Conservation (phyloP, 1,139 yeast genomes). For the Sugiyamaella grinbergsii region DNA sequence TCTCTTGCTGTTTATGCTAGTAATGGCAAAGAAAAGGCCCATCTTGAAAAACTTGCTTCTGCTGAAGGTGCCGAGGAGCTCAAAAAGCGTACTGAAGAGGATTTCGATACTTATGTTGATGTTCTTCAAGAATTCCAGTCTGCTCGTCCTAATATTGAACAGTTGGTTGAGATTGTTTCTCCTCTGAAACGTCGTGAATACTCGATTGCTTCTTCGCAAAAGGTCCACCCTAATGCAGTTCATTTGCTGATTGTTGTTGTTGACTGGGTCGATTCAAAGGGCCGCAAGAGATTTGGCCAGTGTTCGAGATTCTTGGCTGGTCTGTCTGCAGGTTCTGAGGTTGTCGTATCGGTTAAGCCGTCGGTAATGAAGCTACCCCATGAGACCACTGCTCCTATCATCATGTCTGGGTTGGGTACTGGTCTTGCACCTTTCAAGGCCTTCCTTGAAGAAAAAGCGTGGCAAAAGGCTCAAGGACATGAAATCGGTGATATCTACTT, state of each 20-base stretch:
- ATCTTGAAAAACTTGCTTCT: slow-evolving; percentile 64
- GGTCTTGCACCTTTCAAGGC: slow-evolving; percentile 99
- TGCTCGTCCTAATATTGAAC: slow-evolving; percentile 77
- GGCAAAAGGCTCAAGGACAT: slow-evolving; percentile 88
- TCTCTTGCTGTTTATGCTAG: slow-evolving; percentile 71
- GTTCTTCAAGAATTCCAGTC: slow-evolving; percentile 77
- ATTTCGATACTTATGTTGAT: slow-evolving; percentile 79
- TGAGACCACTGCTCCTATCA: slow-evolving; percentile 80
- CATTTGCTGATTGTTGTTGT: slow-evolving; percentile 93
- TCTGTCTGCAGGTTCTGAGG: slow-evolving; percentile 74
- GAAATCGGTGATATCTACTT: slow-evolving; percentile 88
- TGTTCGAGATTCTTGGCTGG: slow-evolving; percentile 89
- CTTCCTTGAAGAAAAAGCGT: slow-evolving; percentile 89
- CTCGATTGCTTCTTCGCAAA: slow-evolving; percentile 97
- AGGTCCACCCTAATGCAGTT: slow-evolving; percentile 84
- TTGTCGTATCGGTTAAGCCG: slow-evolving; percentile 93
- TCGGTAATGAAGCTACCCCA: slow-evolving; percentile 97
- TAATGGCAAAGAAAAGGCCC: slow-evolving; percentile 65
- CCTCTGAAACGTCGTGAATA: slow-evolving; percentile 97
- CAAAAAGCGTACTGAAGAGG: slow-evolving; percentile 83
- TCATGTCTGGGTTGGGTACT: slow-evolving; percentile 97
- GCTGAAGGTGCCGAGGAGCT: slow-evolving; percentile 85
- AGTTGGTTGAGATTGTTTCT: slow-evolving; percentile 70
- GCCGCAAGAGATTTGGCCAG: slow-evolving; percentile 89
- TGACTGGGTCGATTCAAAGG: slow-evolving; percentile 89